Evolutionary conservation across 495 filamentous ascomycete genomes (phyloP).

Genomic region (Viridothelium virens): DNA sequence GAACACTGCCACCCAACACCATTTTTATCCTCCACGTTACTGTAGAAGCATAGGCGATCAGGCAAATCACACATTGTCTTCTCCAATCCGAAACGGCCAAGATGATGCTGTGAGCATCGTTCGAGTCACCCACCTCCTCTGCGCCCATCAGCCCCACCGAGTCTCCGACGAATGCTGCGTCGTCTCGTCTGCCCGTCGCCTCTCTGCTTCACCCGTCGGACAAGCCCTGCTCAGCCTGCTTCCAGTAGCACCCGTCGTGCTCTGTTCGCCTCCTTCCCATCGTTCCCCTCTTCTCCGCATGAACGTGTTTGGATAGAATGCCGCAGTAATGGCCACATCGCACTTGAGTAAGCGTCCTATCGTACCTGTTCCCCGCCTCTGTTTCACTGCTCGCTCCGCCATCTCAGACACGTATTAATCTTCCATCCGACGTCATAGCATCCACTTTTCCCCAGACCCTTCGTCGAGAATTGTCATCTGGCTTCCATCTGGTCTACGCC

Average conservation of each 20-base stretch:
- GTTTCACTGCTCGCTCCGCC: not conserved
- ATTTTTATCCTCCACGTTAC: not conserved
- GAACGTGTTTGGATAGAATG: conserved; percentile 27
- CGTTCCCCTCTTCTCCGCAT: conserved; percentile 6
- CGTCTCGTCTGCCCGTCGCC: not conserved
- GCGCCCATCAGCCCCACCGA: not conserved
- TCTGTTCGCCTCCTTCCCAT: not conserved
- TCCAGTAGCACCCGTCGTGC: not conserved
- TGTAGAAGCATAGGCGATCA: not conserved
- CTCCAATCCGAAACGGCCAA: not conserved
- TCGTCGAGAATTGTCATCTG: not conserved
- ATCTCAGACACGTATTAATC: not conserved
- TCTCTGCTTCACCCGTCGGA: not conserved
- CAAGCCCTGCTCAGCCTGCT: not conserved
- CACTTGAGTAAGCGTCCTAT: conserved; percentile 28
- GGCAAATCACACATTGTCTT: not conserved
- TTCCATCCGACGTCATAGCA: conserved; percentile 17
- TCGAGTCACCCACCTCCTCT: not conserved
- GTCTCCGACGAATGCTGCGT: conserved; percentile 8
- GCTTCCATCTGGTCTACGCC: conserved; percentile 25
- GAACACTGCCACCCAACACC: conserved; percentile 7
- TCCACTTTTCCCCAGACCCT: conserved; percentile 15
- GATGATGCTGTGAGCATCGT: not conserved
- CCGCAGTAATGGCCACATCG: conserved; percentile 30
- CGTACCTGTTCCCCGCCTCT: not conserved